These are phyloP conservation scores for Triticum monococcum DNA, from an alignment of 176 grass and related monocot species.

Conservation along the genomic window DNA sequence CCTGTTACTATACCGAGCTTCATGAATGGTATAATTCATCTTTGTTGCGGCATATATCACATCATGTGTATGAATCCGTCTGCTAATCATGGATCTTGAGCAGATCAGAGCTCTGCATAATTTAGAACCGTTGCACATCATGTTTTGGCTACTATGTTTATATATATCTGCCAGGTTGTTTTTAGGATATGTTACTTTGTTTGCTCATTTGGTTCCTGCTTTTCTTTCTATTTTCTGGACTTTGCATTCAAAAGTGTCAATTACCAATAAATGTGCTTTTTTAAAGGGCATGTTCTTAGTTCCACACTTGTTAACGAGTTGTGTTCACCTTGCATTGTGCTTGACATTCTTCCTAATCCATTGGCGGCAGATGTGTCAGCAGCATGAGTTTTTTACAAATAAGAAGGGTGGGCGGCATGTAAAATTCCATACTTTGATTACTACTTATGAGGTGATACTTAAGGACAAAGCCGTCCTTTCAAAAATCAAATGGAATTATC, in stretches of 20 bases:
- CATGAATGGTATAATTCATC: not conserved
- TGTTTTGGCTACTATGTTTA: not conserved
- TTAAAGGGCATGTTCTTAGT: conserved; percentile 1
- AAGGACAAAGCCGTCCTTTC: conserved; percentile 95
- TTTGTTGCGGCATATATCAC: not conserved
- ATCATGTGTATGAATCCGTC: not conserved
- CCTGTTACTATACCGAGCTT: not conserved
- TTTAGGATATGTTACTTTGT: not conserved
- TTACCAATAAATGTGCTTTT: not conserved
- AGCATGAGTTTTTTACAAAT: conserved; percentile 81
- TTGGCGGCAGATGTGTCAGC: conserved; percentile 69
- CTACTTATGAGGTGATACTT: conserved; percentile 98
- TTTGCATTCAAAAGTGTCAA: not conserved
- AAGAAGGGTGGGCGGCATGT: conserved; percentile 78
- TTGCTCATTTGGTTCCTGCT: not conserved
- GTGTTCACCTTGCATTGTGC: not conserved
- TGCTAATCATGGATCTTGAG: not conserved
- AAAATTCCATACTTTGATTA: conserved; percentile 88
- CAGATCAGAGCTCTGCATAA: not conserved
- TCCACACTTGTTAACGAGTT: not conserved
- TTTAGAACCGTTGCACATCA: not conserved
- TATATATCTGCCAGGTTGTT: not conserved
- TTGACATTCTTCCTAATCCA: not conserved
- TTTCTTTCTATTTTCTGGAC: conserved; percentile 15
- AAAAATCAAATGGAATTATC: conserved; percentile 97